Evolutionary conservation across 768 basidiomycete genomes (phyloP).

Genomic region (Baorangia bicolor): DNA sequence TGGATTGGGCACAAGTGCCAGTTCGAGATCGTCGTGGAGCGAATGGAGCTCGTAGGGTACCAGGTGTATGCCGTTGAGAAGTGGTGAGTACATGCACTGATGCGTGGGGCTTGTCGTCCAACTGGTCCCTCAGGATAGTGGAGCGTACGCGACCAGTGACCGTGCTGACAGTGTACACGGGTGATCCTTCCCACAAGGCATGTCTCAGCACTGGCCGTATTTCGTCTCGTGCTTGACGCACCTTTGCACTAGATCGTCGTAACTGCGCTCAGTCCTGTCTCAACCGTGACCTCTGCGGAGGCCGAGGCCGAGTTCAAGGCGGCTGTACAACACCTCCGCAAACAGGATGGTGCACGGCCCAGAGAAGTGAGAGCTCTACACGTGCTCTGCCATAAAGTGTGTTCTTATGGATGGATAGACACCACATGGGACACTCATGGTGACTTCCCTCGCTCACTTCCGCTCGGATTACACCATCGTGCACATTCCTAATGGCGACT

Average conservation of each 20-base stretch:
- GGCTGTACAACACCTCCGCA: slow-evolving; percentile 57
- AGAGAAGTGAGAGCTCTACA: slow-evolving; percentile 46
- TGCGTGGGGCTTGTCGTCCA: not conserved
- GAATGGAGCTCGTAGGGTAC: slow-evolving; percentile 52
- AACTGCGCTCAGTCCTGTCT: slow-evolving; percentile 50
- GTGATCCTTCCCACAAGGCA: slow-evolving; percentile 66
- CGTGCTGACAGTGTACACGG: slow-evolving; percentile 74
- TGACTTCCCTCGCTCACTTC: slow-evolving; percentile 84
- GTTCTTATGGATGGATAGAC: slow-evolving; percentile 41
- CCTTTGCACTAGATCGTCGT: slow-evolving; percentile 51
- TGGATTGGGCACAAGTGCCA: slow-evolving; percentile 48
- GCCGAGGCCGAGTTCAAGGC: slow-evolving; percentile 58
- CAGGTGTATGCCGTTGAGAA: slow-evolving; percentile 88
- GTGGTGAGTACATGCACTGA: slow-evolving; percentile 51
- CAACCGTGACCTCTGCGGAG: slow-evolving; percentile 41
- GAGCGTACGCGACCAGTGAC: slow-evolving; percentile 59
- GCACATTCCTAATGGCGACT: slow-evolving; percentile 67
- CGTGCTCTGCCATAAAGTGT: not conserved
- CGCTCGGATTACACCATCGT: slow-evolving; percentile 87
- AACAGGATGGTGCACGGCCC: slow-evolving; percentile 68
- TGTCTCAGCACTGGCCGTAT: slow-evolving; percentile 8
- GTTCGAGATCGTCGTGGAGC: slow-evolving; percentile 50
- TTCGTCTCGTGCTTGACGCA: slow-evolving; percentile 13
- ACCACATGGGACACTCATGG: slow-evolving; percentile 67
- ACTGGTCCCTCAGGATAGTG: slow-evolving; percentile 51